Evolutionary conservation across 306 rosid species (phyloP), one percentile per base, ranked within the genome.

Genomic region (Purshia tridentata): DNA sequence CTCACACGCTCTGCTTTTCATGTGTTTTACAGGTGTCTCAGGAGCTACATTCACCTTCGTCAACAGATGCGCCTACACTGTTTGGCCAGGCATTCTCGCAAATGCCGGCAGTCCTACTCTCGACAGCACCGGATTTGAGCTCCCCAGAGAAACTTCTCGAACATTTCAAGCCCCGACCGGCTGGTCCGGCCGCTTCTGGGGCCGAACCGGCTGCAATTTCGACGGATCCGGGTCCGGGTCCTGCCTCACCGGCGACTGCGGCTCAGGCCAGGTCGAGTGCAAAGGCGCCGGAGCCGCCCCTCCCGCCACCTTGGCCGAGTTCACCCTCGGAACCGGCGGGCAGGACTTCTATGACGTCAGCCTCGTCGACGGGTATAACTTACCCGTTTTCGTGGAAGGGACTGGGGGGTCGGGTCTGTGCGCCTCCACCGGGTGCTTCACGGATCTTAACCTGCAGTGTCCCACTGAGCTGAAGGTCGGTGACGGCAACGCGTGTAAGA

Each of bases 101-200:
- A 89, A 91, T 83, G 96, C 91, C 23, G 93, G 91, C 55, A 94
- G 82, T 66, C 87, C 96, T 9, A 41, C 72, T 0, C 97, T 94
- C 60, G 89, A 75, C 67, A 82, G 64, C 80, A 94, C 97, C 18
- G 98, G 98, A n/a, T 94, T 94, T 71, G 89, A 91, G 85, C 98
- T 94, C 70, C 95, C 90, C 1, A 81, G 74, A 6, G 88, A 81
- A 45, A 72, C 96, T 41, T 83, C 91, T 0, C 90, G 98, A 35
- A 47, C 95, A 0, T 82, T 94, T 48, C 87, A 80, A 60, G 95
- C 98, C 0, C 95, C 98, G 5, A 87, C 98, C 4, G 98, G 97
- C 65, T 94, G 98, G 98, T 94, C 98, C 59, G 98, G 98, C 2
- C 89, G 98, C 0, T 94, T 94, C 88, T 94, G 98, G 98, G 98